Percentiles rank a stretch among this genome's conserved stretches.
These are phyloP conservation scores for Anthracocystis walkeri DNA, from an alignment of 1,284 basidiomycete genomes.

Conservation along the genomic window DNA sequence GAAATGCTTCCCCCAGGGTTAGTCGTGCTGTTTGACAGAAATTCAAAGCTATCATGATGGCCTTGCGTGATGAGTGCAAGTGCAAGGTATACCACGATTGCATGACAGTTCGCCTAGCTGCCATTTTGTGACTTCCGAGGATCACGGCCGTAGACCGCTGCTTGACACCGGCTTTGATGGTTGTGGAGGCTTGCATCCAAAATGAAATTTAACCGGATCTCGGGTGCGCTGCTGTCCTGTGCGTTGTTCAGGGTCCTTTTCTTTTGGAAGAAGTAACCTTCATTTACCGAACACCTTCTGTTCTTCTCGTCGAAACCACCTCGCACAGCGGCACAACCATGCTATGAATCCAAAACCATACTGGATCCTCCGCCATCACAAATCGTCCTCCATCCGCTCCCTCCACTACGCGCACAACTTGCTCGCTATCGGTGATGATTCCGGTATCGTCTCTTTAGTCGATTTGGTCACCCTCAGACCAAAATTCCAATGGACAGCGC, in stretches of 20 bases:
- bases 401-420: constrained; percentile 79
- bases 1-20: too few species aligned
- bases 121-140: constrained; percentile 7
- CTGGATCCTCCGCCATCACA: constrained; percentile 81
- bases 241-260: constrained; percentile 1
- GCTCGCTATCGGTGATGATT: constrained; percentile 83
- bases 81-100: too few species aligned
- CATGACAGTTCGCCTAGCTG: constrained; percentile 3
- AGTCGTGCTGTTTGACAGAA: too few species aligned
- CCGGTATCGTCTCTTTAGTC: constrained; percentile 79
- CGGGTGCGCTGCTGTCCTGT: too few species aligned
- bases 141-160: constrained; percentile 23
- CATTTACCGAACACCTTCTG: background rate
- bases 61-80: background rate
- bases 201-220: background rate
- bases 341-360: constrained; percentile 71
- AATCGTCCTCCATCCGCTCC: constrained; percentile 73
- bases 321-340: constrained; percentile 1
- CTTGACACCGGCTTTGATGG: background rate
- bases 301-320: background rate
- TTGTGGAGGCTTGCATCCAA: background rate
- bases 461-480: constrained; percentile 80
- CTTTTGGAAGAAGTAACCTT: background rate
- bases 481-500: constrained; percentile 80
- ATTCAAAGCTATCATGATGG: too few species aligned